Evolutionary conservation across 2,329 filamentous ascomycete species (phyloP).

Genomic region (Fusarium globosum): DNA sequence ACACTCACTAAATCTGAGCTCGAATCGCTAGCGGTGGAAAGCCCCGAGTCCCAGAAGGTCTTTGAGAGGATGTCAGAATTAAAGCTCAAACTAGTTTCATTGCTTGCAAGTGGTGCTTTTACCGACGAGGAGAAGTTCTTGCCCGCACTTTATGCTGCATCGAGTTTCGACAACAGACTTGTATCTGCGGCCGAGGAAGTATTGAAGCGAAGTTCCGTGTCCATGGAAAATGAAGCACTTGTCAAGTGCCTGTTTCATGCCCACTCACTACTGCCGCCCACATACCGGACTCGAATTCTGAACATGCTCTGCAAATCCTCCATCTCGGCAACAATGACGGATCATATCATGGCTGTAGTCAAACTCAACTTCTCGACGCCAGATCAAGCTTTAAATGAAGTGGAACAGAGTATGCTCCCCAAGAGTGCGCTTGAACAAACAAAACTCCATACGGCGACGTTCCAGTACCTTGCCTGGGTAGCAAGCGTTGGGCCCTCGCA

Average conservation of each 20-base stretch:
- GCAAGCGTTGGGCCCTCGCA: slow-evolving; percentile 74
- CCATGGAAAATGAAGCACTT: slow-evolving; percentile 75
- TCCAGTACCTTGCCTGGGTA: slow-evolving; percentile 88
- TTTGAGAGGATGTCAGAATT: slow-evolving; percentile 54
- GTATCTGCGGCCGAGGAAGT: slow-evolving; percentile 89
- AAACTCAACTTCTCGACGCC: slow-evolving; percentile 68
- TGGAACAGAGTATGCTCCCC: slow-evolving; percentile 42
- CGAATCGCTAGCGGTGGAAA: slow-evolving; percentile 47
- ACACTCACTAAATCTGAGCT: slow-evolving; percentile 48
- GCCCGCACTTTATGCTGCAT: slow-evolving; percentile 83
- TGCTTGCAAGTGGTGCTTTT: slow-evolving; percentile 89
- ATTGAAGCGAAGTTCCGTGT: slow-evolving; percentile 80
- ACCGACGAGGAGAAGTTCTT: slow-evolving; percentile 84
- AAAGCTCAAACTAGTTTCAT: slow-evolving; percentile 70
- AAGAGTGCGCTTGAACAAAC: slow-evolving; percentile 76
- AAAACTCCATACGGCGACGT: slow-evolving; percentile 84
- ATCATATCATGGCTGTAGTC: slow-evolving; percentile 76
- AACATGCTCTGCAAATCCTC: slow-evolving; percentile 80
- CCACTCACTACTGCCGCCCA: slow-evolving; percentile 77
- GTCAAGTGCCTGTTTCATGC: slow-evolving; percentile 76
- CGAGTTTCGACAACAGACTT: slow-evolving; percentile 83
- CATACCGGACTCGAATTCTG: slow-evolving; percentile 82
- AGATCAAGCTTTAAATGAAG: slow-evolving; percentile 4
- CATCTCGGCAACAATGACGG: slow-evolving; percentile 75
- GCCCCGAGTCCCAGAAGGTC: slow-evolving; percentile 72